Conservation (phyloP, 352 stramenopile genomes). For the Phytophthora cajani region DNA sequence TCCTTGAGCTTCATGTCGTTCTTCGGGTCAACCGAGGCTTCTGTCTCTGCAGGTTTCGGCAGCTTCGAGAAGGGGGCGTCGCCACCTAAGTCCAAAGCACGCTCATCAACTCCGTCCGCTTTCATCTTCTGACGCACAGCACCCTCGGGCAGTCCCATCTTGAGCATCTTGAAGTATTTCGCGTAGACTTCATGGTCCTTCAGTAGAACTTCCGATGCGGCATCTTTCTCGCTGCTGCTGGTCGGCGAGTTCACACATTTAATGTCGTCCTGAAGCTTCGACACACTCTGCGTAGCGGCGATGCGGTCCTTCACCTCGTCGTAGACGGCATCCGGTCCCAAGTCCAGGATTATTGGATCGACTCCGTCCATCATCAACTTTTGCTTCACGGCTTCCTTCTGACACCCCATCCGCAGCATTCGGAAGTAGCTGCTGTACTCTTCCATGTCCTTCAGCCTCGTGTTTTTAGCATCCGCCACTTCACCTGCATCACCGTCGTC, state of each 20-base stretch:
- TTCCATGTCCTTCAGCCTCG: conserved; percentile 65
- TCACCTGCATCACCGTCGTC: conserved; percentile 2
- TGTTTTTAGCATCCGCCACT: conserved; percentile 3
- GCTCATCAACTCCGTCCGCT: conserved; percentile 49
- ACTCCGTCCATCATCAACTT: conserved; percentile 93
- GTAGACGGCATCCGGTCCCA: conserved; percentile 67
- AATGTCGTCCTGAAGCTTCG: conserved; percentile 70
- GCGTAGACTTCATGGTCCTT: conserved; percentile 73
- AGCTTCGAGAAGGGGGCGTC: conserved; percentile 20
- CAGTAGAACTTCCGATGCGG: conserved; percentile 29
- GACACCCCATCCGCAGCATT: conserved; percentile 94
- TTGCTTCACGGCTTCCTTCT: conserved; percentile 89
- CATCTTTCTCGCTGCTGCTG: conserved; percentile 7
- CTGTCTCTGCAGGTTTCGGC: conserved; percentile 11
- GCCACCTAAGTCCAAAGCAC: conserved; percentile 47
- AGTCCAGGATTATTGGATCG: conserved; percentile 68
- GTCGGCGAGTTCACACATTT: conserved; percentile 48
- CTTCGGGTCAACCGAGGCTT: not conserved
- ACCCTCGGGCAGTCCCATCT: conserved; percentile 86
- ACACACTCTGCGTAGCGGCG: conserved; percentile 19
- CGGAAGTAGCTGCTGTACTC: conserved; percentile 92
- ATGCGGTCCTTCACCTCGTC: conserved; percentile 72
- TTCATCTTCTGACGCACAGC: conserved; percentile 92
- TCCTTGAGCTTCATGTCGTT: conserved; percentile 45
- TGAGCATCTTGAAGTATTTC: conserved; percentile 96